A percentile compares a stretch with the other conserved stretches of the same genome.
phyloP scores from a whole-genome alignment of 2,329 filamentous ascomycete genomes.

The Trichoderma brevicompactum region DNA sequence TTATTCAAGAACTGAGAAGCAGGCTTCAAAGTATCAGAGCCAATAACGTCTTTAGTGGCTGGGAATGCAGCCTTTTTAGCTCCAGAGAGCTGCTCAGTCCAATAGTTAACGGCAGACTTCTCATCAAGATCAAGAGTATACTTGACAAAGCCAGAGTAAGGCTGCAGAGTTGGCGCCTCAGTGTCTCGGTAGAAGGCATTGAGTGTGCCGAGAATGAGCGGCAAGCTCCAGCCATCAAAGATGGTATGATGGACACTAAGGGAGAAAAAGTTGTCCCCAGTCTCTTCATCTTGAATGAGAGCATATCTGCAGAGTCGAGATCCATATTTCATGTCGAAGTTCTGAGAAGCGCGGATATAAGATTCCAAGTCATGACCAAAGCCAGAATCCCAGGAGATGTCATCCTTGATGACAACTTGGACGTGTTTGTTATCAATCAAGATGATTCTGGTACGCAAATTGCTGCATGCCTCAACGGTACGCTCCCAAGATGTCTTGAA shows the following conservation, averaged over 20 bases:
- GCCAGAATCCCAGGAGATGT: slow-evolving; percentile 1
- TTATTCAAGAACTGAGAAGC: background rate
- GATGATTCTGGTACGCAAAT: slow-evolving; percentile 11
- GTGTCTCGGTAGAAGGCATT: background rate
- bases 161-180: slow-evolving; percentile 27
- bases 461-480: slow-evolving; percentile 15
- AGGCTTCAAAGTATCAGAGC: background rate
- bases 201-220: slow-evolving; percentile 2
- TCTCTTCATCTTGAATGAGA: slow-evolving; percentile 18
- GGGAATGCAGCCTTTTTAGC: slow-evolving; percentile 29
- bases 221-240: slow-evolving; percentile 21
- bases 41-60: background rate
- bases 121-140: slow-evolving; percentile 7
- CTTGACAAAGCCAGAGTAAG: slow-evolving; percentile 21
- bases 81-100: slow-evolving; percentile 11
- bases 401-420: slow-evolving; percentile 18
- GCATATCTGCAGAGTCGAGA: slow-evolving; percentile 27
- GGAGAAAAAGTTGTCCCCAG: slow-evolving; percentile 4
- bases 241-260: slow-evolving; percentile 14
- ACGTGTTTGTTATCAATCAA: background rate
- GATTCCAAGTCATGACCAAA: background rate
- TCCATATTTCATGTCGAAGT: slow-evolving; percentile 23
- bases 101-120: background rate
- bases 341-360: background rate
- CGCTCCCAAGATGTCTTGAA: slow-evolving; percentile 23